Percentiles rank a stretch among this genome's conserved stretches.
Conservation (phyloP, 2,329 filamentous ascomycete genomes). For the Fusarium caatingaense region DNA sequence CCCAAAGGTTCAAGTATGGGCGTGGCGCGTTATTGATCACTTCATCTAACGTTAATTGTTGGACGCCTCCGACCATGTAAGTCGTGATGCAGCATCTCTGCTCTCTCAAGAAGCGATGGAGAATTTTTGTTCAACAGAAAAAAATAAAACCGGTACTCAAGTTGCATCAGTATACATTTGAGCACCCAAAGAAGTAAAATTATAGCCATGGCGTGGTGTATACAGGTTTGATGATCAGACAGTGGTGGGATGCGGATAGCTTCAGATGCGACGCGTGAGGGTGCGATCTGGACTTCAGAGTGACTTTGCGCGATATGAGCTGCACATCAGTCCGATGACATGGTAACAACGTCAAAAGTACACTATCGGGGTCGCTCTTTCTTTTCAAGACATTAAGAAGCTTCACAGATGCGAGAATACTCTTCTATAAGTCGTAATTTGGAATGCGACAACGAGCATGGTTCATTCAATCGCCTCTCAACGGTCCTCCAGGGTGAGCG, state of each 20-base stretch:
- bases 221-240: conserved; percentile 35
- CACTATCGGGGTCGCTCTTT: conserved; percentile 27
- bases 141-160: conserved; percentile 22
- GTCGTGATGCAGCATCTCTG: conserved; percentile 37
- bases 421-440: conserved; percentile 41
- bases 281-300: conserved; percentile 38
- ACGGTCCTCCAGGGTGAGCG: conserved; percentile 23
- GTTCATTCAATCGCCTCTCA: conserved; percentile 37
- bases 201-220: conserved; percentile 25
- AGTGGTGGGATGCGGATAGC: conserved; percentile 49
- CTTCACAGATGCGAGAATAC: conserved; percentile 12
- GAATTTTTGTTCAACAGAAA: conserved; percentile 27
- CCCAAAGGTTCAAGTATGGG: background rate
- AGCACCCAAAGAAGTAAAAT: background rate
- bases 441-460: conserved; percentile 50
- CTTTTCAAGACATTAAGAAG: conserved; percentile 21
- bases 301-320: conserved; percentile 45
- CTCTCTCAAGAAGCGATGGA: conserved; percentile 1
- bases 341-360: conserved; percentile 25
- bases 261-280: conserved; percentile 46
- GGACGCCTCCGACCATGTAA: conserved; percentile 47
- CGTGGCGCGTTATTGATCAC: background rate
- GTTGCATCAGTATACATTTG: background rate
- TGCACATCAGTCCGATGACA: conserved; percentile 17
- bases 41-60: conserved; percentile 14